Evolutionary conservation across 129 eudicot species (phyloP).

Genomic region (Helianthus annuus): HanXRQr2.0-SUNRISE NC_035445.2:70753901-70754400

Average conservation of each 20-base stretch:
- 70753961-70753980: conserved; percentile 78
- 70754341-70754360: too few species aligned
- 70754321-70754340: too few species aligned
- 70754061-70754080: not conserved
- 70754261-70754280: not conserved
- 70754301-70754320: too few species aligned
- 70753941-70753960: conserved; percentile 97
- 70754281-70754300: not conserved
- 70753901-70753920: conserved; percentile 96
- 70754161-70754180: not conserved
- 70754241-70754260: too few species aligned
- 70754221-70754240: too few species aligned
- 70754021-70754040: conserved; percentile 95
- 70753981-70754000: conserved; percentile 83
- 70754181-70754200: too few species aligned
- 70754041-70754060: not conserved
- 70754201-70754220: too few species aligned
- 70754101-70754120: not conserved
- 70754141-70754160: not conserved
- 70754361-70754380: too few species aligned
- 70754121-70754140: not conserved
- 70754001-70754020: conserved; percentile 86
- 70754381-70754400: too few species aligned
- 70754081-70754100: not conserved
- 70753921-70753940: conserved; percentile 95